Evolutionary conservation across 1,284 basidiomycete genomes (phyloP).

Genomic region (Moesziomyces globuligerus): DNA sequence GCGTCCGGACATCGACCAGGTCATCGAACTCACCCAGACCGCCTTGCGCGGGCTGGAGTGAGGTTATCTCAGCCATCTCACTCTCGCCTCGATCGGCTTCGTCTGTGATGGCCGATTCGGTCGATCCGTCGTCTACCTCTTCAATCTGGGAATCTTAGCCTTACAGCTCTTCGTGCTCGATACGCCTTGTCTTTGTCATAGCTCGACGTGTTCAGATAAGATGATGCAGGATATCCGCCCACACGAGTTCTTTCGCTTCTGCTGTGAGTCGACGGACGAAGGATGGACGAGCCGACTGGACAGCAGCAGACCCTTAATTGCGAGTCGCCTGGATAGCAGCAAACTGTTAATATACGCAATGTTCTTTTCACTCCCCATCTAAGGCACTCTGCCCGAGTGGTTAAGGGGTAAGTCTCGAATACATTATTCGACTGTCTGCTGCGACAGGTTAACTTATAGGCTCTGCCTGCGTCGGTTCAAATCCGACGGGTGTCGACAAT

Average conservation of each 20-base stretch:
- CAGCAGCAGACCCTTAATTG: no score
- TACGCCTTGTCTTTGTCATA: no score
- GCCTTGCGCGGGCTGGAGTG: conserved; percentile 49
- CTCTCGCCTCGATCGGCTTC: neutral
- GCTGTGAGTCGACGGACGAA: no score
- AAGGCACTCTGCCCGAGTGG: conserved; percentile 41
- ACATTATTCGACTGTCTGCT: conserved; percentile 12
- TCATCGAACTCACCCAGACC: conserved; percentile 48
- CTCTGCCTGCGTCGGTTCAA: conserved; percentile 50
- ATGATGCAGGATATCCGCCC: no score
- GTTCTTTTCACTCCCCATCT: neutral
- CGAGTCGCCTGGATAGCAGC: no score
- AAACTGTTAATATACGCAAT: neutral
- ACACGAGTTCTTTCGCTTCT: no score
- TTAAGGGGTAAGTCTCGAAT: conserved; percentile 42
- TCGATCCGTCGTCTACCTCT: no score
- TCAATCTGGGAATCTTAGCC: no score
- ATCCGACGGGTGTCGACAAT: conserved; percentile 42
- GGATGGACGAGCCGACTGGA: no score
- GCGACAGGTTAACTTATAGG: conserved; percentile 31
- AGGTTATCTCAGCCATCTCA: neutral
- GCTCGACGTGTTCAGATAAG: no score
- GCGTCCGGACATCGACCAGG: conserved; percentile 57
- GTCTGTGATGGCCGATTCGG: no score
- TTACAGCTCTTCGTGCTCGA: no score